These are phyloP conservation scores for Starmerella roubikii DNA, from an alignment of 805 yeast species.

Conservation along the genomic window DNA sequence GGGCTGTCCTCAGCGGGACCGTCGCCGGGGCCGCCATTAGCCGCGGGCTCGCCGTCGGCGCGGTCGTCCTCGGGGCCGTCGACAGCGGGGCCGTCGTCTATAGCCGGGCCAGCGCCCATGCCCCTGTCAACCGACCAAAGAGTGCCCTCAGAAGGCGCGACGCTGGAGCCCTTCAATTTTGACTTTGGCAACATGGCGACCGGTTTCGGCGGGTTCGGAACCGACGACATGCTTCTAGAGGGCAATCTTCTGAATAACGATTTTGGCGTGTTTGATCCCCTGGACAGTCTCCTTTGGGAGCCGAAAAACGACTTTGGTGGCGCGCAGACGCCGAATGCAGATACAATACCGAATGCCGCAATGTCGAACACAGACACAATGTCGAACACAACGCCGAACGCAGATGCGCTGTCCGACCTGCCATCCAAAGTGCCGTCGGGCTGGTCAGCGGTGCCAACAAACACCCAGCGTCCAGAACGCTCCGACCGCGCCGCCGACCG, in stretches of 20 bases:
- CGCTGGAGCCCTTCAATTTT: slow-evolving; percentile 10
- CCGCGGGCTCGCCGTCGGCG: background rate
- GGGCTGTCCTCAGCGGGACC: too few species aligned
- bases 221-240: background rate
- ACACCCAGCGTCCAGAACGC: background rate
- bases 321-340: too few species aligned
- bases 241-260: slow-evolving; percentile 24
- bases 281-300: slow-evolving; percentile 22
- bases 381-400: background rate
- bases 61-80: background rate
- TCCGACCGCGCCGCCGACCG: background rate
- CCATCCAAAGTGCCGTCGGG: background rate
- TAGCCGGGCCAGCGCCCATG: too few species aligned
- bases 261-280: slow-evolving; percentile 27
- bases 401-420: background rate
- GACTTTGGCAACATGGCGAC: slow-evolving; percentile 13
- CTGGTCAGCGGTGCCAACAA: background rate
- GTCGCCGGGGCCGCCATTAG: too few species aligned
- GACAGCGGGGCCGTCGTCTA: background rate
- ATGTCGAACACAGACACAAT: too few species aligned
- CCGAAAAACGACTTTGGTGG: background rate
- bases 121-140: too few species aligned
- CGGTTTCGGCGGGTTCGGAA: slow-evolving; percentile 12
- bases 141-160: slow-evolving; percentile 24
- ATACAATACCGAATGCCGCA: too few species aligned